Base-by-base conservation (phyloP, 768 basidiomycete genomes). In the Cantharellus cinnabarinus region DNA sequence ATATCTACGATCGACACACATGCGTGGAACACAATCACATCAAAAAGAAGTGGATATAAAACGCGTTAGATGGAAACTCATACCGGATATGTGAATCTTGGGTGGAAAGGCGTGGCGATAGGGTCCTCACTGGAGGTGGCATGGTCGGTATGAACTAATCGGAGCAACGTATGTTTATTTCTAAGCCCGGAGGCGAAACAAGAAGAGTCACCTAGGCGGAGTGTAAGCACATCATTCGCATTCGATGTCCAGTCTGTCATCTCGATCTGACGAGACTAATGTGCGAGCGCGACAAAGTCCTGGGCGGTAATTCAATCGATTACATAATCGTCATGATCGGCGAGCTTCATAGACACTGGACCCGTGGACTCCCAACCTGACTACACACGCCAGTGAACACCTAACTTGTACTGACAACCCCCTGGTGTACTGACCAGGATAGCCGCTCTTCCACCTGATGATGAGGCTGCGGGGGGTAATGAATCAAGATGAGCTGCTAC, bases 21-120 rank as follows among this genome's bases (percentile, higher is more conserved):
- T 15, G 53, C 40, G 44, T 20, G 35, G 20, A 38, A 7, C 5
- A 20, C 10, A 42, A n/a, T 41, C 4, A 57, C 50, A 61, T n/a
- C 34, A 15, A 40, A 29, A 53, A 42, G 41, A 34, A 37, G 35
- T 37, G 44, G 39, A n/a, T 35, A 35, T 55, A 53, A 48, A 20
- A 37, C 50, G 59, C 20, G 7, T 38, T 39, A 35, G 15, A 29
- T 5, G 48, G 15, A 52, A 2, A 41, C 29, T 68, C 81, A 57
- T 65, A 89, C 88, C 3, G 94, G 91, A 71, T 99, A 99, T 0
- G 94, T 97, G 72, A 98, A 99, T 2, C 75, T 72, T 2, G 94
- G 94, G 61, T 85, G 77, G 70, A 95, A 97, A 20, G 41, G 38
- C 41, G 74, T 71, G 61, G 79, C 76, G 61, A 77, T 82, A 10